Base-by-base conservation (phyloP, 148 eudicot genomes). In the Talinum fruticosum region DNA sequence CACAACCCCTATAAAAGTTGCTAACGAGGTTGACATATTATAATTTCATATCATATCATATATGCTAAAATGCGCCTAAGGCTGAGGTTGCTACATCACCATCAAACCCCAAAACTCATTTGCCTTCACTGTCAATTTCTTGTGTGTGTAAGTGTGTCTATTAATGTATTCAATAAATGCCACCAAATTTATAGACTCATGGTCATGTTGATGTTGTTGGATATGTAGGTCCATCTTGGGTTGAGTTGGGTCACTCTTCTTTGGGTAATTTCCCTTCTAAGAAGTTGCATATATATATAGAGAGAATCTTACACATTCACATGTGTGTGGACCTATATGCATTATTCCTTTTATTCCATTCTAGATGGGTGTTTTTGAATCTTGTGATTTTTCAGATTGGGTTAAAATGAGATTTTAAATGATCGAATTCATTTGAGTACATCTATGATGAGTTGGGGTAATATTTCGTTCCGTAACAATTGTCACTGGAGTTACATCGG, bases 11-110 rank as follows among this genome's bases (percentile, higher is more conserved):
- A 71, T 65, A 82, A 80, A 83, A 80, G 82, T 83, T 75, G 78
- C 79, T 76, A 82, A 81, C 79, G 83, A 85, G 85, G 83, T 85
- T 79, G 85, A 85, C 85, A 85, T 72, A 79, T 79, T 75, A 76
- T 81, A 81, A 3, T 2, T 36, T 3, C 77, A 75, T 76, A 54
- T 35, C 61, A 59, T 8, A 8, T 41, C 47, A 32, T 51, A 72
- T 14, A 21, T 49, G 86, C 84, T 77, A 83, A 62, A 74, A 33
- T 79, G 78, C 79, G 74, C 82, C 64, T 67, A 14, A 15, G 70
- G 74, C 35, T 45, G 5, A 74, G 69, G 74, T 70, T 79, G 85
- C 76, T 35, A 64, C 45, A 75, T 82, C 79, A 18, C 73, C 54
- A 54, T 82, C 82, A 78, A 30, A 62, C 21, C 23, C 62, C 62